These are phyloP conservation scores for Malassezia brasiliensis DNA, from an alignment of 1,284 basidiomycete genomes.

Conservation along the genomic window DNA sequence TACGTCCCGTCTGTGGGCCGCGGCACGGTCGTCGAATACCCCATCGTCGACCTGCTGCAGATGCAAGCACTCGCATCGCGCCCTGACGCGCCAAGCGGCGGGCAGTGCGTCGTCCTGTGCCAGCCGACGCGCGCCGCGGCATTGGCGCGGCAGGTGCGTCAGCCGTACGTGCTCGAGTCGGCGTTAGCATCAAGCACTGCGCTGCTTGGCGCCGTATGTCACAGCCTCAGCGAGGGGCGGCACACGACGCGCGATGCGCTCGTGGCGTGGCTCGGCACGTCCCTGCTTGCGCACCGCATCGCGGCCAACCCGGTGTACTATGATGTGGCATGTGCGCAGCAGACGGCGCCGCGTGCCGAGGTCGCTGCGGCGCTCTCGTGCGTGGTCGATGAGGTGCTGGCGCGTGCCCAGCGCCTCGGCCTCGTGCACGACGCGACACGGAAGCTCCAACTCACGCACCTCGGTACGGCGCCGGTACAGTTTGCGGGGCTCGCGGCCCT, in stretches of 20 bases:
- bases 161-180: conserved; percentile 83
- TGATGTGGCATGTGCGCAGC: conserved; percentile 50
- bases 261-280: conserved; percentile 71
- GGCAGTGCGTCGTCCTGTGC: conserved; percentile 63
- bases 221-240: conserved; percentile 9
- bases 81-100: conserved; percentile 50
- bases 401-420: conserved; percentile 1
- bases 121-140: conserved; percentile 73
- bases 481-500: not conserved
- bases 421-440: not conserved
- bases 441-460: not conserved
- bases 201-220: conserved; percentile 25
- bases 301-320: conserved; percentile 80
- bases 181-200: conserved; percentile 55
- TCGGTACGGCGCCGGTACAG: not conserved
- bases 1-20: conserved; percentile 50
- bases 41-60: conserved; percentile 67
- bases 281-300: conserved; percentile 66
- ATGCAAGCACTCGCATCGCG: conserved; percentile 81
- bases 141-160: conserved; percentile 67
- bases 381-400: conserved; percentile 10
- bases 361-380: conserved; percentile 21
- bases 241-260: conserved; percentile 56
- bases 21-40: conserved; percentile 68
- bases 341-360: conserved; percentile 22